Base-by-base conservation (phyloP, 2,329 filamentous ascomycete species). In the Penicillium sp. region DNA sequence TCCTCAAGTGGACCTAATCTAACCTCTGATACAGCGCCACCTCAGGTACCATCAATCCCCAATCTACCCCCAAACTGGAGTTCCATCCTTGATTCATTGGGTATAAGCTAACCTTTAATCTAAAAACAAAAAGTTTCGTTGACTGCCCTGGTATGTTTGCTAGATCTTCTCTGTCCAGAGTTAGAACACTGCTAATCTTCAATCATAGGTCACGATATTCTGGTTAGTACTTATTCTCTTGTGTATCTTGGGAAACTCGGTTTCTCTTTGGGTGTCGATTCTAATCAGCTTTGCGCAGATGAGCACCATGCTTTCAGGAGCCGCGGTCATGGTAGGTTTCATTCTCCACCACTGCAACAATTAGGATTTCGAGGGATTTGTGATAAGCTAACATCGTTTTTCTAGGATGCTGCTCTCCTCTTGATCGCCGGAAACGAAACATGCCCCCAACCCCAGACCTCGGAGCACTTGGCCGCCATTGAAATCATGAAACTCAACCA, bases 401-500 rank as follows among this genome's bases (percentile, higher is more conserved):
- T 12, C 6, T 29, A 49, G 47, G 93, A 98, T 74, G 93, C 93
- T 58, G 93, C 93, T 17, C 81, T 98, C 53, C 82, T 98, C 49
- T 80, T 98, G 48, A 96, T 98, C 69, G 93, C 93, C 55, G 93
- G 93, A 70, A 98, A 98, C 76, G 93, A 98, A 84, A 84, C 88
- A 45, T 97, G 93, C 77, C 93, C 93, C 31, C 93, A 98, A 73
- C 93, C 93, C 44, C 93, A 98, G 75, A 98, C 93, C 17, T 96
- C 91, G 22, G 93, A 98, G 76, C 93, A 98, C 79, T 79, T 98
- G 77, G 93, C 93, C 59, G 93, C 93, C 59, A 97, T 98, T 68
- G 93, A 98, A 74, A 98, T 98, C 69, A 98, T 98, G 93, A 98
- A 98, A 80, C 82, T 98, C 57, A 89, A 95, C 72, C 94, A 98